Conservation (phyloP, 2,329 filamentous ascomycete genomes). For the Teratosphaeria destructans region DNA sequence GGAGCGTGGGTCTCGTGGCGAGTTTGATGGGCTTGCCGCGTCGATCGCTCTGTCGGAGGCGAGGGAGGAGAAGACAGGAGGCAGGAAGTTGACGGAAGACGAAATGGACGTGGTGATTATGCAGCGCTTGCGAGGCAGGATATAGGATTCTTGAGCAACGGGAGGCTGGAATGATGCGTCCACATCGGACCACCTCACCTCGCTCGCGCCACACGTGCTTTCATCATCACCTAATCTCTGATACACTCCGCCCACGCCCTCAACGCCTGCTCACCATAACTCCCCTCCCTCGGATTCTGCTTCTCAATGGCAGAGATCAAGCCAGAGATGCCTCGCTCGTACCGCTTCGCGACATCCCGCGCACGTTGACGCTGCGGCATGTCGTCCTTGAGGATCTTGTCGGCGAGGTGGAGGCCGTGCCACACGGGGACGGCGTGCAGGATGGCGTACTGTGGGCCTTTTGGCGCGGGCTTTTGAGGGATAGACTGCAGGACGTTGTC, state of each 20-base stretch:
- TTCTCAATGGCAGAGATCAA: constrained; percentile 16
- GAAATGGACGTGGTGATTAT: not conserved
- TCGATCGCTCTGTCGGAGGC: no score
- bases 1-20: no score
- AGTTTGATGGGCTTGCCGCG: no score
- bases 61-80: not conserved
- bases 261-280: constrained; percentile 19
- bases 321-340: constrained; percentile 14
- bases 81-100: not conserved
- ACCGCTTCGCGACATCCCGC: constrained; percentile 14
- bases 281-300: constrained; percentile 10
- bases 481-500: constrained; percentile 4
- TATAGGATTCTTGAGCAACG: not conserved
- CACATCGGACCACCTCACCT: no score
- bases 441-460: constrained; percentile 16
- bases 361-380: constrained; percentile 15
- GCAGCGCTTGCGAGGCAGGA: not conserved
- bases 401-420: constrained; percentile 35
- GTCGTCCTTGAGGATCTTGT: constrained; percentile 30
- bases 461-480: constrained; percentile 4
- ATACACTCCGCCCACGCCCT: constrained; percentile 15
- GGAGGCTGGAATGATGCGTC: no score
- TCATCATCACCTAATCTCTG: not conserved
- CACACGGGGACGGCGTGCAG: constrained; percentile 28
- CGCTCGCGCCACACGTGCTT: no score